Conservation (phyloP, 495 filamentous ascomycete genomes). For the Neurospora tetraspora region DNA sequence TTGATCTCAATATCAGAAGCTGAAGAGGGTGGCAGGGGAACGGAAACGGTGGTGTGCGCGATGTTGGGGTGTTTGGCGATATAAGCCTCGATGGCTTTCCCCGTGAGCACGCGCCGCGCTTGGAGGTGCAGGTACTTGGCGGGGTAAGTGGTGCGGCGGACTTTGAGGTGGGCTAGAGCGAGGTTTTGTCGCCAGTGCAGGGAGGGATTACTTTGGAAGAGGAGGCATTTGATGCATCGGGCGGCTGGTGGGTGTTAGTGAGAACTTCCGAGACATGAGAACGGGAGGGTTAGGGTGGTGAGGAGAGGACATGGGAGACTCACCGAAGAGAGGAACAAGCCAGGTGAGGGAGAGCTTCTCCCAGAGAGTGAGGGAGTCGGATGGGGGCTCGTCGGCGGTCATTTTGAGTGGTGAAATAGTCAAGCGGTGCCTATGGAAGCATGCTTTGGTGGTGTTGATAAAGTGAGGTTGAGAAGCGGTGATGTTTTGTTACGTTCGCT, state of each 20-base stretch:
- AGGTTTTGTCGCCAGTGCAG: constrained; percentile 13
- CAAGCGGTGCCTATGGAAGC: not conserved
- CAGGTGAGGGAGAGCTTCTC: not conserved
- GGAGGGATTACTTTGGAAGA: not conserved
- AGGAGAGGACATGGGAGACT: not conserved
- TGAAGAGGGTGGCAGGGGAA: not conserved
- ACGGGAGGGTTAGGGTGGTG: not conserved
- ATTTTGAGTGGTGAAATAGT: not conserved
- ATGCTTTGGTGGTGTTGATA: not conserved
- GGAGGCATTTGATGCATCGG: not conserved
- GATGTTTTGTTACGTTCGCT: not conserved
- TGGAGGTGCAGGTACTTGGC: constrained; percentile 1
- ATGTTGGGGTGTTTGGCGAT: not conserved
- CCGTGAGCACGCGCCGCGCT: constrained; percentile 3
- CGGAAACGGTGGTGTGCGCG: not conserved
- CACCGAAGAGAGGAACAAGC: not conserved
- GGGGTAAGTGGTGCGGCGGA: constrained; percentile 5
- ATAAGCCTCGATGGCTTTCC: not conserved
- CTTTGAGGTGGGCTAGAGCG: constrained; percentile 6
- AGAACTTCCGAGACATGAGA: not conserved
- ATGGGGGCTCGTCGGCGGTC: not conserved
- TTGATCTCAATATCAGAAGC: not conserved
- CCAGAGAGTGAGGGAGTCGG: not conserved
- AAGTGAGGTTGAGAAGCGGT: not conserved
- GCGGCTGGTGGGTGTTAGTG: not conserved